phyloP scores from a whole-genome alignment of 2,329 filamentous ascomycete species.

The Pestalotiopsis sp. region DNA sequence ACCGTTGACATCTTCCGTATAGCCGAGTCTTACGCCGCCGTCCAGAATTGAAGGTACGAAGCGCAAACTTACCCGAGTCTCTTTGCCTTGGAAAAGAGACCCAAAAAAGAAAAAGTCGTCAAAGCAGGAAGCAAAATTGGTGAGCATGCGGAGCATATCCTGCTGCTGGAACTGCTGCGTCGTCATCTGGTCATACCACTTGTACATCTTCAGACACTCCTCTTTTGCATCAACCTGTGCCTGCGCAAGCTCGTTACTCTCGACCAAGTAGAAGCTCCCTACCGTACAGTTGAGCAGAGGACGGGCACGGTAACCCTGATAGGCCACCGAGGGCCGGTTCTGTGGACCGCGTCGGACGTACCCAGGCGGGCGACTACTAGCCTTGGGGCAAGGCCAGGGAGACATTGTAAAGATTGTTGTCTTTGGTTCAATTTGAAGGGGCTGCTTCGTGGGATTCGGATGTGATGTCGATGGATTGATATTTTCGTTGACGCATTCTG shows the following conservation, averaged over 20 bases:
- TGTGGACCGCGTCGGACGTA: neutral
- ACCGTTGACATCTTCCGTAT: too few species aligned
- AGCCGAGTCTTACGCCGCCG: too few species aligned
- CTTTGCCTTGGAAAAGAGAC: neutral
- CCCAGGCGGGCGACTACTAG: neutral
- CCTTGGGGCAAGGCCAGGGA: neutral
- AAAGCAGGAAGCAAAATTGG: neutral
- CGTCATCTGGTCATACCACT: neutral
- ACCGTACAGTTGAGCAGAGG: neutral
- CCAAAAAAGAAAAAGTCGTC: conserved; percentile 1
- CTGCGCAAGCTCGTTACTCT: neutral
- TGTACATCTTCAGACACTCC: neutral
- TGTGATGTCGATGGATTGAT: neutral
- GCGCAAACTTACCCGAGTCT: neutral
- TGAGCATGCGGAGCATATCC: neutral
- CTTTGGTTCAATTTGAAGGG: neutral
- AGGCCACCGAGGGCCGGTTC: neutral
- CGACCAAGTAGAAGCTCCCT: neutral
- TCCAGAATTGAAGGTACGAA: too few species aligned
- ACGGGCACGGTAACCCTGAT: neutral
- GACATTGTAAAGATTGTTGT: neutral
- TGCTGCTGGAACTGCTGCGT: neutral
- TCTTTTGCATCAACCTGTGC: neutral
- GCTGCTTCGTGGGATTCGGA: neutral
- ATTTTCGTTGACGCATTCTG: neutral